A percentile compares a stretch with the other conserved stretches of the same genome.
phyloP scores from a whole-genome alignment of 2,329 filamentous ascomycete species.

The Diaporthe batatas region DNA sequence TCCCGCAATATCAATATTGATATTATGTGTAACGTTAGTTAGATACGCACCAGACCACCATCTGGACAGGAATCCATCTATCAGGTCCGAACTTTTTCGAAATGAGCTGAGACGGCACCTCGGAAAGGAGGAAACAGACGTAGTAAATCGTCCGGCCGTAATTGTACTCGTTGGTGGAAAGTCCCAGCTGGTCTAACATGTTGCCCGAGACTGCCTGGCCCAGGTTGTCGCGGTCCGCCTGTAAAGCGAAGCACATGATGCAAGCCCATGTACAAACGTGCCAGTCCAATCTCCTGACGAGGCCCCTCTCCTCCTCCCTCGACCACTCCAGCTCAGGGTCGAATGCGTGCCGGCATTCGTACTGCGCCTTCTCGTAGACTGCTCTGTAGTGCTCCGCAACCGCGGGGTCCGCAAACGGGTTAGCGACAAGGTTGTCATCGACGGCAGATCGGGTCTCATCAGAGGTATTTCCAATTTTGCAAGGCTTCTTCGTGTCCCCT shows the following conservation, averaged over 20 bases:
- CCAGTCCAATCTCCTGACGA: conserved; percentile 63
- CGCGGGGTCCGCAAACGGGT: conserved; percentile 50
- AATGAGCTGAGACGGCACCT: conserved; percentile 70
- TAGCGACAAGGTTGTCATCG: conserved; percentile 42
- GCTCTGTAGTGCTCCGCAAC: conserved; percentile 51
- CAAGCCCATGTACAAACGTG: conserved; percentile 60
- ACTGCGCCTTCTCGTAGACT: conserved; percentile 54
- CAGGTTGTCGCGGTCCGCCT: conserved; percentile 73
- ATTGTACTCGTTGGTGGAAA: conserved; percentile 64
- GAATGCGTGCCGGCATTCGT: conserved; percentile 68
- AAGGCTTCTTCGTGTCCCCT: neutral
- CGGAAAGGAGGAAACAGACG: conserved; percentile 64
- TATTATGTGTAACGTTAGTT: conserved; percentile 42
- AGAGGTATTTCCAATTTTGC: neutral
- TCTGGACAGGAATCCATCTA: conserved; percentile 49
- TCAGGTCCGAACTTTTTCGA: conserved; percentile 61
- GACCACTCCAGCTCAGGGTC: conserved; percentile 67
- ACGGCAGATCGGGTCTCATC: conserved; percentile 28
- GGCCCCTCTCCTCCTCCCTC: conserved; percentile 63
- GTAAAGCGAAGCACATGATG: conserved; percentile 72
- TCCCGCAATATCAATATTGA: conserved; percentile 30
- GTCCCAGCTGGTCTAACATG: conserved; percentile 66
- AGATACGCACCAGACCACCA: conserved; percentile 47
- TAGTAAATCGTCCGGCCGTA: conserved; percentile 65
- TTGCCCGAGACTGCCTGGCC: conserved; percentile 71